Evolutionary conservation across 225 moss, liverwort and hornwort genomes (phyloP).

Genomic region (Marchantia paleacea): DNA sequence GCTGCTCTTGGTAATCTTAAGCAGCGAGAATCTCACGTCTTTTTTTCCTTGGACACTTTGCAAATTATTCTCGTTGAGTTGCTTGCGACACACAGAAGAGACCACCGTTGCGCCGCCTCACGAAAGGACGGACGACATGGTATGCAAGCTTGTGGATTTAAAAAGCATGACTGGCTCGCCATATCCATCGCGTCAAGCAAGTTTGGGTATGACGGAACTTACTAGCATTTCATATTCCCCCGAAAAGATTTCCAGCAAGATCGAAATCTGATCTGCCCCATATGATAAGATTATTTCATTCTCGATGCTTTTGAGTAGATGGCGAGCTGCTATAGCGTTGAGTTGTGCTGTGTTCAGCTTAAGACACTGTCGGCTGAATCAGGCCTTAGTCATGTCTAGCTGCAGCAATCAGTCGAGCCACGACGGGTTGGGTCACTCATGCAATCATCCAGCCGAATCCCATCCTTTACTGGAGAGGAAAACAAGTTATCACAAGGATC

Average conservation of each 20-base stretch:
- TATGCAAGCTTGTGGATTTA: not conserved
- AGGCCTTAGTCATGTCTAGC: not conserved
- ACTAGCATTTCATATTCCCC: not conserved
- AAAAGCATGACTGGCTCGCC: not conserved
- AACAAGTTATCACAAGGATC: not conserved
- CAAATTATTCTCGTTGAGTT: not conserved
- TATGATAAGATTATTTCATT: not conserved
- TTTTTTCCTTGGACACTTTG: not conserved
- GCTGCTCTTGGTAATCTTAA: not conserved
- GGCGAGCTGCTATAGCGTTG: not conserved
- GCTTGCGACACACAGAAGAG: slow-evolving; percentile 5
- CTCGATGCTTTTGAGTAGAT: not conserved
- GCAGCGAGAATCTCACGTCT: not conserved
- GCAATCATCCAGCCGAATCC: not conserved
- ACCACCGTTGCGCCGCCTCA: not conserved
- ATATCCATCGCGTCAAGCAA: not conserved
- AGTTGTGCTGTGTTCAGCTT: not conserved
- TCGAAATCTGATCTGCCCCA: not conserved
- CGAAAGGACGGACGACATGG: not conserved
- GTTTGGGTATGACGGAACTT: not conserved
- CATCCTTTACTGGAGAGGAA: not conserved
- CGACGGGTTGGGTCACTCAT: not conserved
- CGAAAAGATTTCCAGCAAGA: not conserved
- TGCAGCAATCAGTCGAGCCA: not conserved
- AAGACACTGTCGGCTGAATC: not conserved